Evolutionary conservation across 2,329 filamentous ascomycete species (phyloP).

Genomic region (Aspergillus sp.): DNA sequence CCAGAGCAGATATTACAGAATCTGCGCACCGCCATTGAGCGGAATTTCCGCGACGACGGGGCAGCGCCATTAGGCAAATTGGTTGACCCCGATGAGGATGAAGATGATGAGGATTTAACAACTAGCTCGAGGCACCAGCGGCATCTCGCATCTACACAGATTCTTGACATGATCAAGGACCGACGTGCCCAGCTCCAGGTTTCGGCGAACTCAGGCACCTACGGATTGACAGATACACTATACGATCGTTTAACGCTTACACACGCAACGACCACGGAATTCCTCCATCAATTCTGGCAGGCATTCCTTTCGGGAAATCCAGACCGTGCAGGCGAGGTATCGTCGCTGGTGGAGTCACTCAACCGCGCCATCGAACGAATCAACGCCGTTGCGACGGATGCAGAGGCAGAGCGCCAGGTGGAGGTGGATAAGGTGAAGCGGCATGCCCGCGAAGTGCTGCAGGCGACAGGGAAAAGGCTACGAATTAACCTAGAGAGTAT

Average conservation of each 20-base stretch:
- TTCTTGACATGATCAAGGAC: conserved; percentile 58
- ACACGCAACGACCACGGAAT: conserved; percentile 91
- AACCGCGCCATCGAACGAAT: conserved; percentile 75
- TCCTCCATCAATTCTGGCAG: conserved; percentile 95
- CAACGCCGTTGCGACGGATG: conserved; percentile 73
- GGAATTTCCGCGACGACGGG: conserved; percentile 50
- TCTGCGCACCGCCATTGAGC: conserved; percentile 61
- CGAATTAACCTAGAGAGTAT: conserved; percentile 65
- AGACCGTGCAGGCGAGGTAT: conserved; percentile 75
- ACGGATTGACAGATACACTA: conserved; percentile 50
- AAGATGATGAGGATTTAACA: conserved; percentile 59
- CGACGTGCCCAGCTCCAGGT: conserved; percentile 51
- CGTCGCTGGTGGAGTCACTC: conserved; percentile 79
- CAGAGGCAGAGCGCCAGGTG: conserved; percentile 71
- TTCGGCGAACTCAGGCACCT: conserved; percentile 36
- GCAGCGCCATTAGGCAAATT: conserved; percentile 68
- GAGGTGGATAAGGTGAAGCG: conserved; percentile 66
- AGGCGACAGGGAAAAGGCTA: conserved; percentile 71
- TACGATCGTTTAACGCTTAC: conserved; percentile 69
- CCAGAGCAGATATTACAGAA: conserved; percentile 66
- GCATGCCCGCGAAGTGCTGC: conserved; percentile 68
- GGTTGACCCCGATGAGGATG: conserved; percentile 55
- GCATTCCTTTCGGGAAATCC: conserved; percentile 87
- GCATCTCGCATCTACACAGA: conserved; percentile 55
- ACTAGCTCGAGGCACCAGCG: conserved; percentile 68